Evolutionary conservation across 129 eudicot genomes (phyloP), one percentile per base, ranked within the genome.

Genomic region (Deinandra increscens): DNA sequence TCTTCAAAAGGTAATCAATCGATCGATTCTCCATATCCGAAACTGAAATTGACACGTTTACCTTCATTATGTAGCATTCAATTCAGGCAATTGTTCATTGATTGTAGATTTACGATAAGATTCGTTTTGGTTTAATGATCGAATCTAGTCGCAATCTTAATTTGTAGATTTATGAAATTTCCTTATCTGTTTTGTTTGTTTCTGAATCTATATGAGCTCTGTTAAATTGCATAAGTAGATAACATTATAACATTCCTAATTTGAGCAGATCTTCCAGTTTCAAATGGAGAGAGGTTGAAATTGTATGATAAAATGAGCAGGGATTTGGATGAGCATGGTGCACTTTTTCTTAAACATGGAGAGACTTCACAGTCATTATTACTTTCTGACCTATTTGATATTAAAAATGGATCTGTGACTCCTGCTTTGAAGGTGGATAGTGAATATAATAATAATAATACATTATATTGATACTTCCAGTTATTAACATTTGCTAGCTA

Each of bases 321-420:
- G 79, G 91, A 89, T 74, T 81, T 93, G 81, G 86, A 93, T 71
- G 91, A 89, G 65, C 87, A 87, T 20, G 98, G 96, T 50, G 87
- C 95, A n/a, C 86, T 79, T 61, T 93, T 93, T 75, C 86, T 93
- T 19, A 86, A 81, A 64, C 84, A 83, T 23, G 96, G 98, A 22
- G 79, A 89, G 75, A 93, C 98, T 71, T 89, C 98, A 43, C 98
- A 93, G 51, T 86, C 95, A 14, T 71, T 93, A 68, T 79, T 85
- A 22, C 86, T 93, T 60, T 86, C 98, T 22, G 96, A 93, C 72
- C 75, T 93, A 20, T 93, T 93, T 64, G 66, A 77, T 33, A 33
- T 84, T 8, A 73, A 84, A 17, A 82, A 87, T 78, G 98, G 91
- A 60, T 59, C 51, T 22, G 87, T 89, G 55, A 80, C 78, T 54